Conservation (phyloP, 495 filamentous ascomycete species). For the Daldinia loculata region DNA sequence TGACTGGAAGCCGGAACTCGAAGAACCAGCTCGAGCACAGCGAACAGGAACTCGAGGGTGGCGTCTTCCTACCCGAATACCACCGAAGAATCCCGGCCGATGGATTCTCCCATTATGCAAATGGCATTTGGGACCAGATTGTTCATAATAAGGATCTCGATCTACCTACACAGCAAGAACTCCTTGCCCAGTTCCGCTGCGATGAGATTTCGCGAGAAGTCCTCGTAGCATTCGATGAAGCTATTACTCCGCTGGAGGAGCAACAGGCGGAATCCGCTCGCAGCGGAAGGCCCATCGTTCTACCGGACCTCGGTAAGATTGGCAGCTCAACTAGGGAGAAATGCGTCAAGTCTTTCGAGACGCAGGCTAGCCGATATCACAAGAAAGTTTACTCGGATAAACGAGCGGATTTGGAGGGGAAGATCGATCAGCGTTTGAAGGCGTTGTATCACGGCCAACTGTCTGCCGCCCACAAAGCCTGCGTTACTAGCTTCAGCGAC, state of each 20-base stretch:
- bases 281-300: slow-evolving; percentile 72
- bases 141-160: slow-evolving; percentile 98
- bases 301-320: slow-evolving; percentile 77
- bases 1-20: slow-evolving; percentile 75
- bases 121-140: slow-evolving; percentile 97
- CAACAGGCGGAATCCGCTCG: slow-evolving; percentile 77
- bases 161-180: slow-evolving; percentile 93
- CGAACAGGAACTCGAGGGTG: slow-evolving; percentile 76
- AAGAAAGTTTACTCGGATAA: slow-evolving; percentile 92
- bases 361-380: slow-evolving; percentile 91
- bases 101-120: slow-evolving; percentile 90
- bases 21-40: slow-evolving; percentile 59
- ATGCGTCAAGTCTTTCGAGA: slow-evolving; percentile 83
- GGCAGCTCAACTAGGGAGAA: slow-evolving; percentile 78
- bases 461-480: slow-evolving; percentile 84
- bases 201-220: slow-evolving; percentile 94
- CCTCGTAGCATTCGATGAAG: slow-evolving; percentile 80
- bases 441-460: slow-evolving; percentile 87
- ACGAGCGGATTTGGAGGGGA: slow-evolving; percentile 80
- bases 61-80: slow-evolving; percentile 91
- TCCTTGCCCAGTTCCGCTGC: slow-evolving; percentile 96
- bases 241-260: slow-evolving; percentile 85
- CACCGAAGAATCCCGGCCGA: slow-evolving; percentile 96
- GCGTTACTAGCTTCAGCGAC: slow-evolving; percentile 86
- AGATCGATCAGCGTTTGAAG: slow-evolving; percentile 87